Evolutionary conservation across 805 yeast species (phyloP).

Genomic region (Metschnikowia hibisci): DNA sequence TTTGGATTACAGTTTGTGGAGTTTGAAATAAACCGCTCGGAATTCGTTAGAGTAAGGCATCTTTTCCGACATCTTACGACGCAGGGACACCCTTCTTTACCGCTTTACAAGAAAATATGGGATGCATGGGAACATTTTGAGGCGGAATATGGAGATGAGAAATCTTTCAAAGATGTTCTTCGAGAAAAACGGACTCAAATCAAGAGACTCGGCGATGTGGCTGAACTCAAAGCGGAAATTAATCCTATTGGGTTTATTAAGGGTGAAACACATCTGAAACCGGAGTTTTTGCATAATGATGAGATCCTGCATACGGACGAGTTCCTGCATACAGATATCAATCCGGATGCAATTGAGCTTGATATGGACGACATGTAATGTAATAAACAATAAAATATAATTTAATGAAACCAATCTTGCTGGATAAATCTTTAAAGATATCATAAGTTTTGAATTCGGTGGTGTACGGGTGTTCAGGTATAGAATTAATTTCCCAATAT

Average conservation of each 20-base stretch:
- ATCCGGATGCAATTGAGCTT: conserved; percentile 61
- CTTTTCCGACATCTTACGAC: conserved; percentile 43
- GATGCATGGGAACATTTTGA: conserved; percentile 72
- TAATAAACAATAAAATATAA: not conserved
- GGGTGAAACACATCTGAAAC: conserved; percentile 18
- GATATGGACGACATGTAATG: conserved; percentile 38
- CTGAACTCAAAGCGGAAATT: conserved; percentile 12
- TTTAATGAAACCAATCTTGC: too few species aligned
- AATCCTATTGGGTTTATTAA: conserved; percentile 50
- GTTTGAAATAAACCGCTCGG: conserved; percentile 52
- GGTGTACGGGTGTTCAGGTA: not conserved
- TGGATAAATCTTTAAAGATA: too few species aligned
- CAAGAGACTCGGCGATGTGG: conserved; percentile 18
- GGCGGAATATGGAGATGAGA: conserved; percentile 63
- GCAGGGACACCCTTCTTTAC: conserved; percentile 21
- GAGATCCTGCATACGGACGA: conserved; percentile 2
- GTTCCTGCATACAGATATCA: conserved; percentile 18
- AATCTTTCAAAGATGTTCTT: conserved; percentile 70
- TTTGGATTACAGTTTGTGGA: conserved; percentile 53
- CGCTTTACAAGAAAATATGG: conserved; percentile 42
- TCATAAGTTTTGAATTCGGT: too few species aligned
- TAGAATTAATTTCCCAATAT: too few species aligned
- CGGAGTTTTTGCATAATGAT: not conserved
- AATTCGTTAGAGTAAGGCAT: conserved; percentile 58
- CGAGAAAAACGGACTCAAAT: conserved; percentile 47